phyloP scores from a whole-genome alignment of 495 filamentous ascomycete genomes.

The Usnea hakonensis region DNA sequence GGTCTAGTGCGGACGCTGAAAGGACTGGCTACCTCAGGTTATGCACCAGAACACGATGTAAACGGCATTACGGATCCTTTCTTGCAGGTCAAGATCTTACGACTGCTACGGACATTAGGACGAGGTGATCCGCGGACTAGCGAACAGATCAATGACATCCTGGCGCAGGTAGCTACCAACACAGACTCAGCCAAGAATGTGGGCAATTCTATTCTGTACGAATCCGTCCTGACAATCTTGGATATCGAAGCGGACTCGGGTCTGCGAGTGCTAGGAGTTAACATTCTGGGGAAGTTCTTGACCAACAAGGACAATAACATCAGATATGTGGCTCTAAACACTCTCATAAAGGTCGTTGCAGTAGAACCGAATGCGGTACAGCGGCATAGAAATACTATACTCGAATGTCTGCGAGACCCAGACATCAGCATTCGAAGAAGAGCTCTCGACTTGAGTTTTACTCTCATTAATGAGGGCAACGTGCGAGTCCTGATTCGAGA shows the following conservation, averaged over 20 bases:
- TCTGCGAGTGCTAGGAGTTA: conserved; percentile 86
- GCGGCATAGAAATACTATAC: conserved; percentile 90
- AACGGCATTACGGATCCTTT: conserved; percentile 99
- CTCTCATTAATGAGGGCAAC: conserved; percentile 93
- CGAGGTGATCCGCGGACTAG: conserved; percentile 83
- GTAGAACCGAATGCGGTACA: conserved; percentile 98
- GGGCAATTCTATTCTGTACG: conserved; percentile 94
- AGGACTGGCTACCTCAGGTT: conserved; percentile 84
- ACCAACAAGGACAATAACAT: conserved; percentile 99
- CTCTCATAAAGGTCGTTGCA: conserved; percentile 94
- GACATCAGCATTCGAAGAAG: conserved; percentile 95
- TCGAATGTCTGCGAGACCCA: conserved; percentile 94
- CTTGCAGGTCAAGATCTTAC: conserved; percentile 90
- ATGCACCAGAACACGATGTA: conserved; percentile 96
- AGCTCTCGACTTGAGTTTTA: conserved; percentile 94
- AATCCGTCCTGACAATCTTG: conserved; percentile 92
- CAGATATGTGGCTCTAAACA: conserved; percentile 95
- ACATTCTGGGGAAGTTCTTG: conserved; percentile 96
- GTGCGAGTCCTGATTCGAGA: conserved; percentile 89
- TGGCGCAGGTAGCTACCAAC: conserved; percentile 97
- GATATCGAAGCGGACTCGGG: conserved; percentile 98
- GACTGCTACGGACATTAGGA: conserved; percentile 73
- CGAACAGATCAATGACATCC: conserved; percentile 96
- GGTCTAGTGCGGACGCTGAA: conserved; percentile 85
- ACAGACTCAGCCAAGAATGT: conserved; percentile 98